These are phyloP conservation scores for Jasminum sambac DNA, from an alignment of 257 asterid genomes.

Conservation along the genomic window DNA sequence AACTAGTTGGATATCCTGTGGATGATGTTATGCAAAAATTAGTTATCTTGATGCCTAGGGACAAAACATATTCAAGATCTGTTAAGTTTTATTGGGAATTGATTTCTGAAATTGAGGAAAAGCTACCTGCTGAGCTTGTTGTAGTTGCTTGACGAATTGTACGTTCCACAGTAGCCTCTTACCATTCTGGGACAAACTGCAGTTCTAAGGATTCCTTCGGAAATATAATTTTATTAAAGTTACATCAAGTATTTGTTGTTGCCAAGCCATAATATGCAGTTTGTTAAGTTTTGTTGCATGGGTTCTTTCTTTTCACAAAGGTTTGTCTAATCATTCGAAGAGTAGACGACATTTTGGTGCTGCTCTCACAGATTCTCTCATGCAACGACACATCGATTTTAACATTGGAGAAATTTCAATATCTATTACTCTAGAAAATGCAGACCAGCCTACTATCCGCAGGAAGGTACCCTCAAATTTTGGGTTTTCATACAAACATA, in stretches of 20 bases:
- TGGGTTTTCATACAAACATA: conserved; percentile 41
- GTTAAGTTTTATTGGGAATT: conserved; percentile 60
- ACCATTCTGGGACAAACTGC: conserved; percentile 32
- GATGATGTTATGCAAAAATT: conserved; percentile 49
- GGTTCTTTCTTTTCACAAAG: conserved; percentile 43
- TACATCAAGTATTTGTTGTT: conserved; percentile 44
- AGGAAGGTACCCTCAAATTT: conserved; percentile 32
- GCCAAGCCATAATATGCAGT: conserved; percentile 38
- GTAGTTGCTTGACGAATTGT: conserved; percentile 69
- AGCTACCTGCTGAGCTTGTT: conserved; percentile 71
- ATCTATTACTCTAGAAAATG: conserved; percentile 50
- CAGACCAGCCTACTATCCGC: conserved; percentile 32
- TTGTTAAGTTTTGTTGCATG: conserved; percentile 37
- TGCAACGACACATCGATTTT: conserved; percentile 42
- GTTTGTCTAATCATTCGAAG: conserved; percentile 31
- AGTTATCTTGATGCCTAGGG: conserved; percentile 47
- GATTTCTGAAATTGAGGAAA: conserved; percentile 60
- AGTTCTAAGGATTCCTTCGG: conserved; percentile 30
- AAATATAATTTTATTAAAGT: conserved; percentile 40
- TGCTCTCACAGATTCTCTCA: conserved; percentile 37
- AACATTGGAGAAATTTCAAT: conserved; percentile 50
- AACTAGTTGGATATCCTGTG: conserved; percentile 73
- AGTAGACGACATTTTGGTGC: conserved; percentile 30
- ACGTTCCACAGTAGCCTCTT: conserved; percentile 56
- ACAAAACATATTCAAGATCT: conserved; percentile 50